Percentiles rank a stretch among this genome's conserved stretches.
Evolutionary conservation across 2,329 filamentous ascomycete species (phyloP).

Genomic region (Paraphoma chrysanthemicola): DNA sequence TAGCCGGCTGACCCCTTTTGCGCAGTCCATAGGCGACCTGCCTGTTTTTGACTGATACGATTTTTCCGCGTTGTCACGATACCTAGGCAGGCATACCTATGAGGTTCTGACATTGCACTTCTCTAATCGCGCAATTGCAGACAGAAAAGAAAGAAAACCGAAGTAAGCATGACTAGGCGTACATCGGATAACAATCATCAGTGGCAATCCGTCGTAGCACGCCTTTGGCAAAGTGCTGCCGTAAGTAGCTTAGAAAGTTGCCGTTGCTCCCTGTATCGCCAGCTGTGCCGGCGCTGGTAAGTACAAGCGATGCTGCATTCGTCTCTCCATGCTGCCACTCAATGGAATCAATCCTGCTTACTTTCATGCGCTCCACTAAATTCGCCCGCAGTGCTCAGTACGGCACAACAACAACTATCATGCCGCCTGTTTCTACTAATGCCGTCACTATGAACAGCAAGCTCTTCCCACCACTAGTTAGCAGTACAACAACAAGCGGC

Average conservation of each 20-base stretch:
- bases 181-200: too few relatives aligned
- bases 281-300: slow-evolving; percentile 18
- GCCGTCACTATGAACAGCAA: slow-evolving; percentile 27
- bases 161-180: too few relatives aligned
- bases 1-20: too few relatives aligned
- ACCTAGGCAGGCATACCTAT: too few relatives aligned
- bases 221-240: slow-evolving; percentile 2
- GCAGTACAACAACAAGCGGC: slow-evolving; percentile 25
- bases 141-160: too few relatives aligned
- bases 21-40: too few relatives aligned
- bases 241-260: slow-evolving; percentile 16
- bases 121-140: too few relatives aligned
- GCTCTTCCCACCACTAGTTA: slow-evolving; percentile 27
- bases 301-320: slow-evolving; percentile 15
- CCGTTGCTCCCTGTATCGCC: slow-evolving; percentile 10
- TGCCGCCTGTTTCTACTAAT: slow-evolving; percentile 14
- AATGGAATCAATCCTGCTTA: slow-evolving; percentile 7
- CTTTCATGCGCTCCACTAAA: slow-evolving; percentile 7
- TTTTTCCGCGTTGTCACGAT: too few relatives aligned
- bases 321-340: slow-evolving; percentile 16
- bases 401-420: slow-evolving; percentile 26
- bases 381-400: slow-evolving; percentile 19
- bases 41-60: too few relatives aligned
- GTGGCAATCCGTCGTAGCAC: too few relatives aligned
- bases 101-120: too few relatives aligned